These are phyloP conservation scores for Aspergillus sp. DNA, from an alignment of 2,329 filamentous ascomycete genomes.

Conservation along the genomic window DNA sequence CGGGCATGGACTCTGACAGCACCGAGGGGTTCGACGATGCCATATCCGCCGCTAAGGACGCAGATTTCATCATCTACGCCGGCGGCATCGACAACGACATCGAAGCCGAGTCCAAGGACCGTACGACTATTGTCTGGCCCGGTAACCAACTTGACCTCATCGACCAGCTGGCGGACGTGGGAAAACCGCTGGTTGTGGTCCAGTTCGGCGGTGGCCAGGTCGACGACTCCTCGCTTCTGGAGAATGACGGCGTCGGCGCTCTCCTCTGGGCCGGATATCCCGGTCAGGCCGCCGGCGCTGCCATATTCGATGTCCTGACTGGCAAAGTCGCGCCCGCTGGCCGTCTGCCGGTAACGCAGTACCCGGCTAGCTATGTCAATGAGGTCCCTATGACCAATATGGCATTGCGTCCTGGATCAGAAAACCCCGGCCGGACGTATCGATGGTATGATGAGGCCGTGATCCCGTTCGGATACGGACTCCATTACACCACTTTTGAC, in stretches of 20 bases:
- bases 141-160: conserved; percentile 36
- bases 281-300: conserved; percentile 38
- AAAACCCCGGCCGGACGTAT: conserved; percentile 39
- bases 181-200: conserved; percentile 36
- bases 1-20: conserved; percentile 14
- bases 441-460: conserved; percentile 39
- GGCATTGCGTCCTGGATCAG: conserved; percentile 28
- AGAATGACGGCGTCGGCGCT: conserved; percentile 33
- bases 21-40: conserved; percentile 27
- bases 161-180: conserved; percentile 26
- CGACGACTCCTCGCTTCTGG: conserved; percentile 33
- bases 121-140: conserved; percentile 36
- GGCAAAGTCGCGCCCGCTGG: conserved; percentile 38
- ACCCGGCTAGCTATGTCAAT: conserved; percentile 41
- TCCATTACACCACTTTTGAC: conserved; percentile 42
- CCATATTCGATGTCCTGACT: conserved; percentile 37
- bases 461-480: conserved; percentile 38
- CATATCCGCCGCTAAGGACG: conserved; percentile 26
- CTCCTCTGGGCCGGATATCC: conserved; percentile 42
- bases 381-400: conserved; percentile 38
- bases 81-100: conserved; percentile 34
- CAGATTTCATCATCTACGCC: conserved; percentile 32
- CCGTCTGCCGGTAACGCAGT: conserved; percentile 36
- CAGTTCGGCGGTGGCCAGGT: conserved; percentile 39
- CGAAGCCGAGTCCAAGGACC: conserved; percentile 35